These are phyloP conservation scores for Ampelomyces quisqualis DNA, from an alignment of 2,329 filamentous ascomycete genomes.

Conservation along the genomic window DNA sequence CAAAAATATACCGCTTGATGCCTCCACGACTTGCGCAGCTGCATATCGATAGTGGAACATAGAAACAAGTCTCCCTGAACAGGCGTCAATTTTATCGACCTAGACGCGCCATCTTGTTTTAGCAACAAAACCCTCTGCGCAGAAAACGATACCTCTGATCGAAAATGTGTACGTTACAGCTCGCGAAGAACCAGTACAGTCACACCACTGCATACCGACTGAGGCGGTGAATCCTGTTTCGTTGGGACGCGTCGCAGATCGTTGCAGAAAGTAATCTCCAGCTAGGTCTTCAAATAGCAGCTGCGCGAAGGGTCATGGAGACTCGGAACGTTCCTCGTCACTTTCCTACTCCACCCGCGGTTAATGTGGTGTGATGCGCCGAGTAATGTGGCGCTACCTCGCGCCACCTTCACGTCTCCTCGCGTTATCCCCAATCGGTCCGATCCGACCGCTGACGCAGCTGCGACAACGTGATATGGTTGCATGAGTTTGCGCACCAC, in stretches of 20 bases:
- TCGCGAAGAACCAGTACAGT: slow-evolving; percentile 7
- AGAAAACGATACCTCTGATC: too few species aligned
- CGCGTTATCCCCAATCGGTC: slow-evolving; percentile 17
- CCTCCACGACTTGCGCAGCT: too few species aligned
- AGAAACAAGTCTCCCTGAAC: too few species aligned
- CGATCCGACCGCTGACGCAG: slow-evolving; percentile 12
- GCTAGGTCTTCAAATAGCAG: too few species aligned
- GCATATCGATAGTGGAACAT: too few species aligned
- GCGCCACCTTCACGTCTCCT: slow-evolving; percentile 14
- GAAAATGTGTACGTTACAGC: too few species aligned
- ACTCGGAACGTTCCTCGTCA: not conserved
- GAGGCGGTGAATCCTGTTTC: slow-evolving; percentile 1
- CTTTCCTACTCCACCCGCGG: not conserved
- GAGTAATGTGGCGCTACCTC: slow-evolving; percentile 25
- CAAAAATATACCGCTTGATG: too few species aligned
- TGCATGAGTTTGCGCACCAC: slow-evolving; percentile 1
- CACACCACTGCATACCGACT: slow-evolving; percentile 7
- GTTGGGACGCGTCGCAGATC: slow-evolving; percentile 1
- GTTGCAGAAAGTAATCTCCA: not conserved
- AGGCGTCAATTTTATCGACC: too few species aligned
- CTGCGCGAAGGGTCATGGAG: too few species aligned
- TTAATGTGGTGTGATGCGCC: slow-evolving; percentile 22
- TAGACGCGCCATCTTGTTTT: too few species aligned
- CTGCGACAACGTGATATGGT: slow-evolving; percentile 18
- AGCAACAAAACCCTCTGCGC: too few species aligned